phyloP scores from a whole-genome alignment of 2,329 filamentous ascomycete species.

The Rutstroemia sp. region DNA sequence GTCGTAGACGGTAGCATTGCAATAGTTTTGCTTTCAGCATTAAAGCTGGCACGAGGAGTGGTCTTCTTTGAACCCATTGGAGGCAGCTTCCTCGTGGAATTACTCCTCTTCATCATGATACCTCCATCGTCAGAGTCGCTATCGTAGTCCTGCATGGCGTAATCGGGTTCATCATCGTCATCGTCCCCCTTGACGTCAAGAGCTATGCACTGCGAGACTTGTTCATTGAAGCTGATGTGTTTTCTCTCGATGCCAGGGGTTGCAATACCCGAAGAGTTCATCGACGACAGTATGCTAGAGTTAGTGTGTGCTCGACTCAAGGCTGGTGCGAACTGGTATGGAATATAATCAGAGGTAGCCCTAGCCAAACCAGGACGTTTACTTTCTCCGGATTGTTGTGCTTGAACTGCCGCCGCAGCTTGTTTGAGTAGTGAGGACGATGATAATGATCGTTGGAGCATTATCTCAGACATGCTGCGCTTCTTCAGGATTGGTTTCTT shows the following conservation, averaged over 20 bases:
- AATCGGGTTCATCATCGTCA: slow-evolving; percentile 53
- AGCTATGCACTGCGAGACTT: slow-evolving; percentile 92
- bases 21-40: slow-evolving; percentile 57
- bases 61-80: slow-evolving; percentile 31
- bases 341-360: slow-evolving; percentile 57
- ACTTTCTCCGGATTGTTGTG: slow-evolving; percentile 8
- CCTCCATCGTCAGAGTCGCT: slow-evolving; percentile 54
- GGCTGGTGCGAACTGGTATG: slow-evolving; percentile 48
- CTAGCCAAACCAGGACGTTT: slow-evolving; percentile 3
- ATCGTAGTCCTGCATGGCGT: slow-evolving; percentile 35
- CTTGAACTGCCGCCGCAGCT: slow-evolving; percentile 33
- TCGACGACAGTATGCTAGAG: slow-evolving; percentile 54
- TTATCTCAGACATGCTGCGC: slow-evolving; percentile 86
- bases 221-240: slow-evolving; percentile 96
- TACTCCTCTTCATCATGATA: slow-evolving; percentile 66
- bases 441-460: slow-evolving; percentile 80
- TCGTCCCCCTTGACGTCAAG: slow-evolving; percentile 72
- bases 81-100: slow-evolving; percentile 38
- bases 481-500: slow-evolving; percentile 81
- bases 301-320: slow-evolving; percentile 2
- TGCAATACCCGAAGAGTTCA: slow-evolving; percentile 61
- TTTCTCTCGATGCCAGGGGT: slow-evolving; percentile 59
- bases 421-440: slow-evolving; percentile 76
- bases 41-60: slow-evolving; percentile 38
- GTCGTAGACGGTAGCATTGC: slow-evolving; percentile 61